phyloP scores from a whole-genome alignment of 352 stramenopile species.

The Thraustochytrium sp. region DNA sequence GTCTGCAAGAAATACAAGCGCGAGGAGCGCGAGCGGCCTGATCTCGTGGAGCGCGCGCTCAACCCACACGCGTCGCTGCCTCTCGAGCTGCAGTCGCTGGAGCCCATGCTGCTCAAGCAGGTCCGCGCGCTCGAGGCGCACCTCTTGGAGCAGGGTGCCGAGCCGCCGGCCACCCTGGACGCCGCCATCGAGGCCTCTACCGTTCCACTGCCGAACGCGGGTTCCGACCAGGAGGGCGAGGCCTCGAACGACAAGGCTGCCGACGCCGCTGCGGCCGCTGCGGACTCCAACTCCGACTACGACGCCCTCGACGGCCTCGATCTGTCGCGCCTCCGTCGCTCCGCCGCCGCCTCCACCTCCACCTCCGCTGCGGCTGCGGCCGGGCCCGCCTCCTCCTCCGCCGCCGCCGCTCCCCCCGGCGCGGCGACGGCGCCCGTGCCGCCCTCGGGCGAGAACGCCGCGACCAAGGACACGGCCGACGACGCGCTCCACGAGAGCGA shows the following conservation, averaged over 20 bases:
- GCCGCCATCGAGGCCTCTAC: not conserved
- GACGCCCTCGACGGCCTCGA: too few species aligned
- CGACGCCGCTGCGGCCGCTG: not conserved
- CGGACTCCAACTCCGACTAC: too few species aligned
- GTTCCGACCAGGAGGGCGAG: not conserved
- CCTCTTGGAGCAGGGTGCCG: not conserved
- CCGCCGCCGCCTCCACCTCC: too few species aligned
- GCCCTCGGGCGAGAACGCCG: too few species aligned
- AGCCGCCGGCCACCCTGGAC: not conserved
- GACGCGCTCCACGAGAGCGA: too few species aligned
- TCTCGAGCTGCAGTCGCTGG: not conserved
- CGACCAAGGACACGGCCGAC: too few species aligned
- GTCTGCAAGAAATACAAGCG: constrained; percentile 45
- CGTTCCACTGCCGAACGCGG: not conserved
- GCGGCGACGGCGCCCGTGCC: too few species aligned
- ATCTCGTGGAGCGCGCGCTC: constrained; percentile 35
- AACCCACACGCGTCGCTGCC: not conserved
- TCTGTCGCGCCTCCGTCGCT: too few species aligned
- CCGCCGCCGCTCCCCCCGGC: too few species aligned
- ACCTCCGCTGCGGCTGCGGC: too few species aligned
- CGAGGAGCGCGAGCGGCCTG: constrained; percentile 24
- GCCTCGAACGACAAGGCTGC: not conserved
- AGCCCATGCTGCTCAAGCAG: not conserved
- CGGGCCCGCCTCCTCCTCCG: too few species aligned
- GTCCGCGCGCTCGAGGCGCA: not conserved